Percentiles rank a stretch among this genome's conserved stretches.
phyloP scores from a whole-genome alignment of 345 rosid species.

The Euphorbia tirucalli region DNA sequence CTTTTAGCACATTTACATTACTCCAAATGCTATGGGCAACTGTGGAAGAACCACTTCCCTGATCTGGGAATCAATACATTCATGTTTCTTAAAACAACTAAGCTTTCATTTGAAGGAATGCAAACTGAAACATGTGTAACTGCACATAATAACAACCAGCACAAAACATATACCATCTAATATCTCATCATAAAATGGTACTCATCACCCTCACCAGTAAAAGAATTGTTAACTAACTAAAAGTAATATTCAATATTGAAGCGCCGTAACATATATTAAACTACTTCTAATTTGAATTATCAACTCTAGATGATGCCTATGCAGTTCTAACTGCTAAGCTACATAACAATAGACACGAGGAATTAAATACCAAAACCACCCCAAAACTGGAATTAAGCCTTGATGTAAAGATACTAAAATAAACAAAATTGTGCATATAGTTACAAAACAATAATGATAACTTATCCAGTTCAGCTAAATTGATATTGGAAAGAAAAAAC shows the following conservation, averaged over 20 bases:
- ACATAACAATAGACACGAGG: background rate
- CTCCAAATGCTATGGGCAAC: background rate
- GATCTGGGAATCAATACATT: background rate
- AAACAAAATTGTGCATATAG: conserved; percentile 42
- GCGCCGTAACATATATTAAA: too few species aligned
- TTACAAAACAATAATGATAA: conserved; percentile 15
- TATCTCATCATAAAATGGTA: background rate
- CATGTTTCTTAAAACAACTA: background rate
- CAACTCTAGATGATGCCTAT: background rate
- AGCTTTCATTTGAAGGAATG: background rate
- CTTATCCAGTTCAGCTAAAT: background rate
- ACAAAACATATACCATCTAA: background rate
- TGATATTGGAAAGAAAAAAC: background rate
- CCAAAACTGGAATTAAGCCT: conserved; percentile 1
- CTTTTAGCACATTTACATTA: too few species aligned
- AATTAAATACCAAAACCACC: background rate
- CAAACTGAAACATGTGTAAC: background rate
- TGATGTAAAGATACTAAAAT: background rate
- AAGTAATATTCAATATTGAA: background rate
- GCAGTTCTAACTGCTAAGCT: background rate
- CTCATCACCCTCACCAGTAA: background rate
- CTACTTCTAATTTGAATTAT: background rate
- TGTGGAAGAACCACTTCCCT: background rate
- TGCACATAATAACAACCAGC: background rate
- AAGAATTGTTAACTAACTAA: background rate